A percentile compares a stretch with the other conserved stretches of the same genome.
Evolutionary conservation across 208 protist genomes (phyloP).

Genomic region (Leishmania arabica): DNA sequence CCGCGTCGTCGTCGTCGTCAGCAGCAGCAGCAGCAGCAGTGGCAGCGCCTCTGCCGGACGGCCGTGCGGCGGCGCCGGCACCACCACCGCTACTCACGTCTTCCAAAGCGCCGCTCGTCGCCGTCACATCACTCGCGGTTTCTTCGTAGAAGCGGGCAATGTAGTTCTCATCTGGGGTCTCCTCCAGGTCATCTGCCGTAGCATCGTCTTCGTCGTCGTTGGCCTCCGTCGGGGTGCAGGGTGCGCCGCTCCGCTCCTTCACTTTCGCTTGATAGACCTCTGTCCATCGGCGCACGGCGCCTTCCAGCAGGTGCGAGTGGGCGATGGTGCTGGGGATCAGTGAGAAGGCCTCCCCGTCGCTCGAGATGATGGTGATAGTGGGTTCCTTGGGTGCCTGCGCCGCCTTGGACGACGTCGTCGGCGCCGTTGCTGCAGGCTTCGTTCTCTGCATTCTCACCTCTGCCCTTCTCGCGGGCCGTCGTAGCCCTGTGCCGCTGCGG

Average conservation of each 20-base stretch:
- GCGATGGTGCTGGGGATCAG: slow-evolving; percentile 42
- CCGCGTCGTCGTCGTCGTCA: not conserved
- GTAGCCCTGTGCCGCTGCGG: not conserved
- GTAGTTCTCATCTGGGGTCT: slow-evolving; percentile 31
- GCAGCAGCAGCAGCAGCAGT: not conserved
- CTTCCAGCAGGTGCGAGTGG: slow-evolving; percentile 54
- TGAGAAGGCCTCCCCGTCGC: slow-evolving; percentile 54
- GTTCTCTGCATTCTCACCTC: not conserved
- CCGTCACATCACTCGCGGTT: slow-evolving; percentile 16
- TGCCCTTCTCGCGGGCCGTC: not conserved
- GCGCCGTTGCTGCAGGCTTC: not conserved
- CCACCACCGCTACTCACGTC: not conserved
- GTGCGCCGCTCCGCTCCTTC: not conserved
- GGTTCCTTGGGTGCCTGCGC: slow-evolving; percentile 12
- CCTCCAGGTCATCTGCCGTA: slow-evolving; percentile 23
- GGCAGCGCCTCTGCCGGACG: not conserved
- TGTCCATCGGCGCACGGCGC: slow-evolving; percentile 51
- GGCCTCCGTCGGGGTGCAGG: not conserved
- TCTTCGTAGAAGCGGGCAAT: slow-evolving; percentile 29
- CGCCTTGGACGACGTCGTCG: not conserved
- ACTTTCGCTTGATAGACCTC: slow-evolving; percentile 28
- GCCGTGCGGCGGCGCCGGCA: not conserved
- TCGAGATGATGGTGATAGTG: slow-evolving; percentile 61
- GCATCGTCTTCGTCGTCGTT: slow-evolving; percentile 24
- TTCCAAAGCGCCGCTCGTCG: slow-evolving; percentile 9